Base-by-base conservation (phyloP, 1,284 basidiomycete species). In the Peniophora sp. region DNA sequence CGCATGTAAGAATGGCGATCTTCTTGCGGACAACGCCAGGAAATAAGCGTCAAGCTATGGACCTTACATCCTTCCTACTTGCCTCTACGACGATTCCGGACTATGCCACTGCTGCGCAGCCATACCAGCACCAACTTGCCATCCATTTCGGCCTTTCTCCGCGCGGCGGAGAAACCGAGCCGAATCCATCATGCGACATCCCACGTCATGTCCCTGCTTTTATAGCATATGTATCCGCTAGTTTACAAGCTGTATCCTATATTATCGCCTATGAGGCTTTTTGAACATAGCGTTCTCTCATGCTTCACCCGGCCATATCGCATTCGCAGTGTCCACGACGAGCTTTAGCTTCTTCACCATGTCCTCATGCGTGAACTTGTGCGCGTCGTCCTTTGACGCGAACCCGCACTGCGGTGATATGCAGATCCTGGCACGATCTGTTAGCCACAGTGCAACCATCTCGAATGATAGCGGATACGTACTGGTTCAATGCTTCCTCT, bases 1-100 rank as follows among this genome's bases (percentile, higher is more conserved):
- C 57, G 93, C 94, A 3, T 96, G 93, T 74, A 97, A 96, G 77
- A 90, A 88, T 60, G 90, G 88, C 24, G 91, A 93, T 57, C 85
- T 83, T 24, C 79, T 90, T 49, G 89, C 90, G 58, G 76, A 32
- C 27, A 32, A 32, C 27, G 5, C 27, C 78, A 32, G 80, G 78
- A 52, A 89, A 88, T 75, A 84, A 85, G 65, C 78, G 58, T 32
- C 5, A 5, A 12, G 12, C 27, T 32, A 32, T 12, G 27, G 12
- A 5, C 5, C 27, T 12, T 6, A 5, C 27, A 5, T 32, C 27
- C 12, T 12, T 5, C 27, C 12, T 32, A 32, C 6, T 32, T 12
- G 6, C 27, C 27, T 32, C 27, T 12, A 6, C 6, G 27, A 32
- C 12, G 27, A 5, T 6, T 32, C 12, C 27, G 27, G 27, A 12